Percentiles rank a stretch among this genome's conserved stretches.
These are phyloP conservation scores for Eucalyptus leucophloia DNA, from an alignment of 345 rosid species.

Conservation along the genomic window DNA sequence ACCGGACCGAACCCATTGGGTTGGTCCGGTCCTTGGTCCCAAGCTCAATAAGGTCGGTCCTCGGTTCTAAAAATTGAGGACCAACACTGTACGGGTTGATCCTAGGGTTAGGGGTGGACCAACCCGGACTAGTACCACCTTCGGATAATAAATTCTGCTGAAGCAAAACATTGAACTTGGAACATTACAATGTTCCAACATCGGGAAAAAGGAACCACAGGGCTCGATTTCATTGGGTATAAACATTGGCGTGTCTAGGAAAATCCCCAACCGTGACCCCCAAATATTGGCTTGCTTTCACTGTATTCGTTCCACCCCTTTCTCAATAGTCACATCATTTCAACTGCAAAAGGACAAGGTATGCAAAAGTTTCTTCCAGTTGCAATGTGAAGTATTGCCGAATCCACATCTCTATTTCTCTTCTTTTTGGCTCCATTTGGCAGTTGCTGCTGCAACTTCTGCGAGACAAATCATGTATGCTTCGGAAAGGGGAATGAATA, in stretches of 20 bases:
- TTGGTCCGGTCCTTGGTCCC: too few relatives aligned
- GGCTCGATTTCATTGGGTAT: conserved; percentile 1
- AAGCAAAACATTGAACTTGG: neutral
- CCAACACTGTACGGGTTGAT: too few relatives aligned
- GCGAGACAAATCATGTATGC: neutral
- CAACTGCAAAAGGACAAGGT: conserved; percentile 50
- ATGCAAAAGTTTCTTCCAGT: neutral
- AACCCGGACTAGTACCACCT: too few relatives aligned
- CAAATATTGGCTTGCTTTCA: conserved; percentile 75
- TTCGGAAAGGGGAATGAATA: neutral
- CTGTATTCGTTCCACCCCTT: conserved; percentile 66
- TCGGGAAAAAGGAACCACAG: neutral
- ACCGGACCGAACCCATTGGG: too few relatives aligned
- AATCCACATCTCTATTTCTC: neutral
- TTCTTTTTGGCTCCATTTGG: neutral
- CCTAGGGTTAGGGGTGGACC: too few relatives aligned
- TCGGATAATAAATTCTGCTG: too few relatives aligned
- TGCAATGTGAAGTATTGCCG: neutral
- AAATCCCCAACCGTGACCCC: conserved; percentile 36
- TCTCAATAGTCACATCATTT: conserved; percentile 66
- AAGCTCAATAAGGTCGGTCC: too few relatives aligned
- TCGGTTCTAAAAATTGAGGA: too few relatives aligned
- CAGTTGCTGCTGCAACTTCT: neutral
- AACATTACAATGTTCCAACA: neutral
- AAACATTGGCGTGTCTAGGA: conserved; percentile 68